phyloP scores from a whole-genome alignment of 2,329 filamentous ascomycete genomes.

The Thermothelomyces thermophilus region DNA sequence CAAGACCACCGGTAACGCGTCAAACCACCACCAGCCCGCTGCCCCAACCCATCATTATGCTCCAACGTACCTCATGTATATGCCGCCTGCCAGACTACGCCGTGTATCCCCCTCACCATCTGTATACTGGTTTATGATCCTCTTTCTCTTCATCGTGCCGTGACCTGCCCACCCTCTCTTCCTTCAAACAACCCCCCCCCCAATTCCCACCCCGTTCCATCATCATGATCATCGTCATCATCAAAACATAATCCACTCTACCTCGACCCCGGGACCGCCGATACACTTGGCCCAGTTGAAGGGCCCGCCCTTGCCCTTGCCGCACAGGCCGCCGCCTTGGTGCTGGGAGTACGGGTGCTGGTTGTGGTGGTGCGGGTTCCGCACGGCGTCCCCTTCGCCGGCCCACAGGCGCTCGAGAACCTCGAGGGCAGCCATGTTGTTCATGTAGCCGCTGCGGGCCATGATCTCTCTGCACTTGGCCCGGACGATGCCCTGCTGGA shows the following conservation, averaged over 20 bases:
- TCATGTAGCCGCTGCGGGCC: constrained; percentile 84
- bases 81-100: not conserved
- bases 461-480: constrained; percentile 80
- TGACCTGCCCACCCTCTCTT: no score
- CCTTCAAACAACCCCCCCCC: no score
- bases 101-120: not conserved
- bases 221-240: no score
- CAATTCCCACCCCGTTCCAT: no score
- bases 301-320: constrained; percentile 35
- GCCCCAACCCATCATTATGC: no score
- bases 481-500: constrained; percentile 72
- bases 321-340: constrained; percentile 26
- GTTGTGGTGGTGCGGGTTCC: constrained; percentile 18
- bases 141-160: no score
- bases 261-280: constrained; percentile 48
- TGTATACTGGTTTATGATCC: no score
- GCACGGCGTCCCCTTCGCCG: constrained; percentile 36
- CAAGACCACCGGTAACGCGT: not conserved
- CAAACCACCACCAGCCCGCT: not conserved
- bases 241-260: constrained; percentile 64
- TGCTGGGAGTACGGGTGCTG: constrained; percentile 13
- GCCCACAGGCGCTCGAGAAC: constrained; percentile 81
- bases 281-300: constrained; percentile 55
- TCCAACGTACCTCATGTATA: not conserved
- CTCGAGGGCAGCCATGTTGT: constrained; percentile 80